Base-by-base conservation (phyloP, 345 rosid species). In the Euphorbia pulcherrima region DNA sequence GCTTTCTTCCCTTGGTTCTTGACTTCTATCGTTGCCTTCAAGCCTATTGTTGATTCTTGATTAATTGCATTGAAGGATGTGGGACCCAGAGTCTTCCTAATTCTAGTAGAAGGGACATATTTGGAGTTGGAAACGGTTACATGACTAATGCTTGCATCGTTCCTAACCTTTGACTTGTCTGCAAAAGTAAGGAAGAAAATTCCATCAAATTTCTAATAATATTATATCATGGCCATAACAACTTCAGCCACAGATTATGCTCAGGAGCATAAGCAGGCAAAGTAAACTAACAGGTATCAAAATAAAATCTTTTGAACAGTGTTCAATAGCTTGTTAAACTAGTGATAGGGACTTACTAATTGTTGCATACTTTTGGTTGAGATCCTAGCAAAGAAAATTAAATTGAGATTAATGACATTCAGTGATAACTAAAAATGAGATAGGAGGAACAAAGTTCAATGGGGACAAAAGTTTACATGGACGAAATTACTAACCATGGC, bases 401-500 rank as follows among this genome's bases (percentile, higher is more conserved):
- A 13, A 74, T 40, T 39, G 77, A 64, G 70, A 62, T 5, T n/a
- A 26, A 8, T 57, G 59, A 68, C 28, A 53, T 10, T 68, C 40
- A 9, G 55, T 23, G 20, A 21, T 29, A 40, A 17, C 44, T 64
- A 30, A 63, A 47, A 39, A 44, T 17, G 59, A 58, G 62, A 39
- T 28, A n/a, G 26, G 54, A 35, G 35, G 11, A 35, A 52, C 37
- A 47, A 61, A 52, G 30, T 28, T 50, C 26, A 65, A 28, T 24
- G 28, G 33, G 39, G 50, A 67, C 7, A 54, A 20, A 48, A 64
- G 59, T 30, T 3, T 33, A 27, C 10, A 46, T 41, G 64, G 72
- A 41, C 1, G 33, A 65, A 72, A 41, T 53, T 65, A 81, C 95
- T 86, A 76, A 94, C 99, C 97, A 76, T 72, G 56, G 99, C 96